phyloP scores from a whole-genome alignment of 306 rosid genomes.

The Cucumis cinereus region DNA sequence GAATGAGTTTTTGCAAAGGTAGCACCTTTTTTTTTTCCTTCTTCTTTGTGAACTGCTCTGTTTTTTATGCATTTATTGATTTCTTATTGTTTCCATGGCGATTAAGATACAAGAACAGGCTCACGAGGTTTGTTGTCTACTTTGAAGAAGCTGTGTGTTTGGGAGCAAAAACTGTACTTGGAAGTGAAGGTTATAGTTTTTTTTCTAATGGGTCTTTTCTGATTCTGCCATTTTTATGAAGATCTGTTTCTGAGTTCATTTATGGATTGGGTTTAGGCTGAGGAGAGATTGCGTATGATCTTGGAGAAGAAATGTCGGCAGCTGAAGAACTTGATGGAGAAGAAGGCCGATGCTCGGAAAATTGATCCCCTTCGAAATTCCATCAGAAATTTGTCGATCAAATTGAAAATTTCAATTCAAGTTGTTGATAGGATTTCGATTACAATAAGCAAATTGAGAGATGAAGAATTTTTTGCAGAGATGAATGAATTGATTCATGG shows the following conservation, averaged over 20 bases:
- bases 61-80: neutral
- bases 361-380: conserved; percentile 26
- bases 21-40: neutral
- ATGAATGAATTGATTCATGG: conserved; percentile 44
- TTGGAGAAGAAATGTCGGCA: conserved; percentile 54
- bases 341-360: conserved; percentile 28
- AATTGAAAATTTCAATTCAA: conserved; percentile 67
- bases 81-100: conserved; percentile 18
- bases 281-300: conserved; percentile 53
- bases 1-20: conserved; percentile 39
- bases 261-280: conserved; percentile 28
- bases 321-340: conserved; percentile 35
- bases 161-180: conserved; percentile 78
- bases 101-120: conserved; percentile 16
- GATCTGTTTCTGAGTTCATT: neutral
- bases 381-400: conserved; percentile 29
- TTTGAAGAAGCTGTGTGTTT: conserved; percentile 42
- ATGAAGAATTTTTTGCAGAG: conserved; percentile 68
- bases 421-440: conserved; percentile 61
- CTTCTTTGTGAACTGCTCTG: neutral
- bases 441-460: conserved; percentile 54
- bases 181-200: conserved; percentile 63
- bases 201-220: neutral
- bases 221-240: neutral
- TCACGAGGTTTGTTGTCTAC: conserved; percentile 33